A percentile compares a stretch with the other conserved stretches of the same genome.
Conservation (phyloP, 768 basidiomycete genomes). For the Tephrocybe rancida region DNA sequence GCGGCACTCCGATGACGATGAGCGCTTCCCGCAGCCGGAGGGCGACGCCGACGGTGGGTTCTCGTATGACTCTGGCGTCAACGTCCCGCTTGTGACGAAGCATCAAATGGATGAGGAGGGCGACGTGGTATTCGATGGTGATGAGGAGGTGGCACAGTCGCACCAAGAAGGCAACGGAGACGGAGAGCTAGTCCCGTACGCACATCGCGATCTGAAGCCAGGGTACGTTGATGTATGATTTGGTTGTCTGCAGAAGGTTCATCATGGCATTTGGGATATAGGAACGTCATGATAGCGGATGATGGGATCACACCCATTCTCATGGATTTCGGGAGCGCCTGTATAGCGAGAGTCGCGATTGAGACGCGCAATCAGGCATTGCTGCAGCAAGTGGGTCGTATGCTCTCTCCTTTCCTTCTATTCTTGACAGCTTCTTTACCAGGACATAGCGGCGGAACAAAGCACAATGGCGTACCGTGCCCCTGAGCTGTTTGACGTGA, state of each 20-base stretch:
- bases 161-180: constrained; percentile 37
- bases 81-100: constrained; percentile 64
- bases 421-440: background rate
- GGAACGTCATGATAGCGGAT: constrained; percentile 97
- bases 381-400: constrained; percentile 70
- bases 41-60: constrained; percentile 75
- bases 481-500: constrained; percentile 97
- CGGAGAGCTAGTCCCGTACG: constrained; percentile 81
- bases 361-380: constrained; percentile 86
- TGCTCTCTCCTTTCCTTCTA: background rate
- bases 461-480: constrained; percentile 99
- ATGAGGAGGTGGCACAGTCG: constrained; percentile 61
- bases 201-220: constrained; percentile 96
- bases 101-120: constrained; percentile 51
- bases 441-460: constrained; percentile 97
- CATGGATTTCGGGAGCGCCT: constrained; percentile 97
- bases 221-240: constrained; percentile 57
- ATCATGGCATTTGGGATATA: constrained; percentile 27
- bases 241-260: background rate
- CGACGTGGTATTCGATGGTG: constrained; percentile 78
- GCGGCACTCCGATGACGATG: constrained; percentile 56
- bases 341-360: constrained; percentile 83
- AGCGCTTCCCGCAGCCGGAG: constrained; percentile 75
- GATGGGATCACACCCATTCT: constrained; percentile 86
- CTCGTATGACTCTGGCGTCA: constrained; percentile 59